Percentiles rank a stretch among this genome's conserved stretches.
Evolutionary conservation across 169 alveolate species (phyloP).

Genomic region (Plasmodium yoelii): DNA sequence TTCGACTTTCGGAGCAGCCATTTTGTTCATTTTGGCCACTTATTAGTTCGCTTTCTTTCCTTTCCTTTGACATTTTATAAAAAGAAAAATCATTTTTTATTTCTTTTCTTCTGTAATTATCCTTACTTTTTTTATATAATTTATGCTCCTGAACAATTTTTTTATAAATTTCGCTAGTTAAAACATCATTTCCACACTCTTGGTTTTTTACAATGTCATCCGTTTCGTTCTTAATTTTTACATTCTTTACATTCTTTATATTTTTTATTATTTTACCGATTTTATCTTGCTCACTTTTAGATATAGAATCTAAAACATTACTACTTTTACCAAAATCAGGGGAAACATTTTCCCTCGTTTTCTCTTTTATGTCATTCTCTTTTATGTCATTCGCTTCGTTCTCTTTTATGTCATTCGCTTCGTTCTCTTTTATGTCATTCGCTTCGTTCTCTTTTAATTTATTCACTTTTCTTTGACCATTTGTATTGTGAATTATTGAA

Average conservation of each 20-base stretch:
- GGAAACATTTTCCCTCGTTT: too few relatives aligned
- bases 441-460: too few relatives aligned
- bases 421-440: too few relatives aligned
- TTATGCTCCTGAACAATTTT: slow-evolving; percentile 39
- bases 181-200: neutral
- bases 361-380: too few relatives aligned
- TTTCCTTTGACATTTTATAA: neutral
- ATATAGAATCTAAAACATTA: too few relatives aligned
- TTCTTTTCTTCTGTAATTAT: neutral
- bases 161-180: slow-evolving; percentile 32
- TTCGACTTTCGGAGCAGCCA: neutral
- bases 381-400: too few relatives aligned
- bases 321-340: too few relatives aligned
- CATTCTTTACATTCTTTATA: neutral
- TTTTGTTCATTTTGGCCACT: neutral
- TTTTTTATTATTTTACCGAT: slow-evolving; percentile 1
- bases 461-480: too few relatives aligned
- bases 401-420: too few relatives aligned
- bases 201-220: neutral
- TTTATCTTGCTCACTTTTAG: neutral
- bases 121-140: slow-evolving; percentile 1
- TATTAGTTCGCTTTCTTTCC: neutral
- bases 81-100: neutral
- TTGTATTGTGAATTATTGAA: too few relatives aligned
- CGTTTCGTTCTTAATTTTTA: neutral